Evolutionary conservation across 2,329 filamentous ascomycete genomes (phyloP).

Genomic region (Bipolaris sorokiniana): DNA sequence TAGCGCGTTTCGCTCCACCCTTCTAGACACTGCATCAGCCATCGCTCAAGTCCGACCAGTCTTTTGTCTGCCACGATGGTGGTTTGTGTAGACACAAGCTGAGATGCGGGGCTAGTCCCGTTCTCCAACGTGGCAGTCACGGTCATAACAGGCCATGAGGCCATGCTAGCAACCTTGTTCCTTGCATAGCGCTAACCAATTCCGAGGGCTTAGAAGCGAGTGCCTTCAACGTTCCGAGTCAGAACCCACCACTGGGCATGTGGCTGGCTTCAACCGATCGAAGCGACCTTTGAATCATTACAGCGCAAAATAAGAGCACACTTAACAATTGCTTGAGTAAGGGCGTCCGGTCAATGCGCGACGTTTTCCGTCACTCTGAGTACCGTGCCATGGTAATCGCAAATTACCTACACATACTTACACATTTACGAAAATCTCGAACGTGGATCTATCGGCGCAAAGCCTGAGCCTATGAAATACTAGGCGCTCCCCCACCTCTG

Average conservation of each 20-base stretch:
- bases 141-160: not conserved
- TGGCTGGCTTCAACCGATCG: not conserved
- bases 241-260: slow-evolving; percentile 1
- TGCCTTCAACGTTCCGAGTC: not conserved
- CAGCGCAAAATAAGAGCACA: not conserved
- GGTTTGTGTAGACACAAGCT: slow-evolving; percentile 10
- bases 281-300: not conserved
- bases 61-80: slow-evolving; percentile 8
- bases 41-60: slow-evolving; percentile 8
- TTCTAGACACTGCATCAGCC: slow-evolving; percentile 3
- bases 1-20: slow-evolving; percentile 4
- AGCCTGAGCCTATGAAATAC: not conserved
- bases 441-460: not conserved
- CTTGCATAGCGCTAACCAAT: slow-evolving; percentile 10
- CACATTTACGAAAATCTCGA: not conserved
- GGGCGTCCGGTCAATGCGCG: slow-evolving; percentile 1
- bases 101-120: slow-evolving; percentile 10
- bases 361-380: slow-evolving; percentile 1
- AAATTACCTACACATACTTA: not conserved
- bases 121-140: slow-evolving; percentile 2
- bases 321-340: not conserved
- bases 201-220: slow-evolving; percentile 9
- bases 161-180: slow-evolving; percentile 6
- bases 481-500: slow-evolving; percentile 9
- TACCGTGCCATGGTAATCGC: slow-evolving; percentile 1